phyloP scores from a whole-genome alignment of 1,139 yeast genomes.

The Scheffersomyces segobiensis region DNA sequence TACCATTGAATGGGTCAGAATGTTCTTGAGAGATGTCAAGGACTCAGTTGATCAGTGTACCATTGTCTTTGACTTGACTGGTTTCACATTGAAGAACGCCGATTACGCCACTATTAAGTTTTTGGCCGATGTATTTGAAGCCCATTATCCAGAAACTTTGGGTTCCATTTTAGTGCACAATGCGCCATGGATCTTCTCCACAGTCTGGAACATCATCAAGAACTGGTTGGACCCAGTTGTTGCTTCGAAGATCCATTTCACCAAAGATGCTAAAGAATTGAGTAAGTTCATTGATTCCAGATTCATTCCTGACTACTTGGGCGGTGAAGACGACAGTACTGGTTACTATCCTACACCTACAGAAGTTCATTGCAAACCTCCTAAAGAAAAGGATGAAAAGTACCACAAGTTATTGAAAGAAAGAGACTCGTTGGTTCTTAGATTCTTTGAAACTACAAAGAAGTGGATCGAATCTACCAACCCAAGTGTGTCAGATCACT shows the following conservation, averaged over 20 bases:
- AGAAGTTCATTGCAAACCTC: slow-evolving; percentile 28
- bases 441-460: slow-evolving; percentile 36
- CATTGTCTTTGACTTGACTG: slow-evolving; percentile 47
- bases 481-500: slow-evolving; percentile 38
- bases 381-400: slow-evolving; percentile 27
- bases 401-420: slow-evolving; percentile 30
- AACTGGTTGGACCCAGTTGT: slow-evolving; percentile 51
- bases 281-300: slow-evolving; percentile 31
- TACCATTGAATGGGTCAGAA: slow-evolving; percentile 43
- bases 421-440: slow-evolving; percentile 32
- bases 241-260: slow-evolving; percentile 46
- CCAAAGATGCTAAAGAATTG: slow-evolving; percentile 39
- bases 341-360: slow-evolving; percentile 32
- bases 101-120: slow-evolving; percentile 47
- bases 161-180: slow-evolving; percentile 42
- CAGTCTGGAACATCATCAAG: slow-evolving; percentile 48
- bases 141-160: slow-evolving; percentile 50
- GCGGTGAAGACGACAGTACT: slow-evolving; percentile 35
- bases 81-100: slow-evolving; percentile 47
- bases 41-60: slow-evolving; percentile 40
- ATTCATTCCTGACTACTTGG: slow-evolving; percentile 41
- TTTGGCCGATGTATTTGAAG: slow-evolving; percentile 47
- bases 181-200: slow-evolving; percentile 53
- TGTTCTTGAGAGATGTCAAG: slow-evolving; percentile 35
- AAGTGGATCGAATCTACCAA: slow-evolving; percentile 46